Base-by-base conservation (phyloP, 352 stramenopile species). In the Phytophthora quininea region DNA sequence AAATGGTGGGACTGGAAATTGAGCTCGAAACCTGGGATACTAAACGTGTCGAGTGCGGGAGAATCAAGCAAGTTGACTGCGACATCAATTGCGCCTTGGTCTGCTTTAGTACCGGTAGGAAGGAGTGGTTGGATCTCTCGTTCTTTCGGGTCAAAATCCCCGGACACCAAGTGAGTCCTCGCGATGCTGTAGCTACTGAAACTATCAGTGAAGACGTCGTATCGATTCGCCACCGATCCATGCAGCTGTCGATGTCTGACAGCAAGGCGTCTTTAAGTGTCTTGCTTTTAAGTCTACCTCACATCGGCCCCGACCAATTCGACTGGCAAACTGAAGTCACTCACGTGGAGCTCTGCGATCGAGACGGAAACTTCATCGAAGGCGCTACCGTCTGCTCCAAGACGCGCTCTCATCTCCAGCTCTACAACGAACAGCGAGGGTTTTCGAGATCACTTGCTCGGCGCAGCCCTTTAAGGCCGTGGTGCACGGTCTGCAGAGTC, bases 11-110 rank as follows among this genome's bases (percentile, higher is more conserved):
- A 2, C 83, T 66, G 81, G 58, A 82, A 35, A 70, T 90, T 15
- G 77, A 87, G 37, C 65, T 88, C 24, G 31, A 58, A 33, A 71
- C 46, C 31, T n/a, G n/a, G 5, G 60, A 72, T 12, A 52, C 49
- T 8, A 71, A 79, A 47, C 38, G 49, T 1, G 27, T 65, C 5
- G 75, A 80, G 8, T 12, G 12, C 3, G 74, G 69, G 0, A 54
- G 80, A 9, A 73, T 88, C 51, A 87, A 87, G 57, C 72, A 81
- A 52, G 66, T 88, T 12, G 77, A 90, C 46, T 52, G 50, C 2
- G 73, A 79, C 15, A 77, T 90, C 45, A 90, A 90, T 54, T 88
- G 81, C 49, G 77, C 75, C 12, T 67, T 88, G 15, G 54, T 90
- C 4, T 58, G 65, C 9, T 90, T 88, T 35, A 58, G 64, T 9